phyloP scores from a whole-genome alignment of 495 filamentous ascomycete species.

The Penicillium canescens region DNA sequence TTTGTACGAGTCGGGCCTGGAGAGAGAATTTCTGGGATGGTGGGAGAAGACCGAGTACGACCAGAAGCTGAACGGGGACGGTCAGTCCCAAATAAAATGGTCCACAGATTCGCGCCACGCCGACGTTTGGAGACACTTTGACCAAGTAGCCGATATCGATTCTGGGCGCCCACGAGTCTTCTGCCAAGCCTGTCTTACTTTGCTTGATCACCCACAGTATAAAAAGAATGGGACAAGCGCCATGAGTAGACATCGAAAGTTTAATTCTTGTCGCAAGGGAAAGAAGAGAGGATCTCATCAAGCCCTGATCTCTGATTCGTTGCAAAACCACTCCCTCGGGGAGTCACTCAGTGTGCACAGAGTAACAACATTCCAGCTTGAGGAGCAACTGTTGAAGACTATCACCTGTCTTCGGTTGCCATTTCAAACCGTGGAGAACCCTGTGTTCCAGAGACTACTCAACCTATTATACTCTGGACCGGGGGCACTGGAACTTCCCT shows the following conservation, averaged over 20 bases:
- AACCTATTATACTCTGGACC: constrained; percentile 4
- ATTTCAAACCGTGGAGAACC: constrained; percentile 8
- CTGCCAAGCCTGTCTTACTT: neutral
- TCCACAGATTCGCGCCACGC: constrained; percentile 4
- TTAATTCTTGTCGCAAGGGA: constrained; percentile 1
- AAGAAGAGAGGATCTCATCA: constrained; percentile 1
- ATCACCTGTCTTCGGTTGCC: constrained; percentile 7
- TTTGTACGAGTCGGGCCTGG: neutral
- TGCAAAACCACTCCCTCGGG: neutral
- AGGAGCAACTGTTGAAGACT: constrained; percentile 5
- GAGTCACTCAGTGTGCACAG: neutral
- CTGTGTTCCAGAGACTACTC: constrained; percentile 9
- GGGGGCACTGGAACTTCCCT: neutral
- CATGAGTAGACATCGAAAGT: constrained; percentile 1
- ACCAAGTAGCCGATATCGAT: constrained; percentile 6
- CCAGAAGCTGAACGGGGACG: neutral
- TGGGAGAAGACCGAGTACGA: constrained; percentile 6
- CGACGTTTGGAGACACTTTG: constrained; percentile 5
- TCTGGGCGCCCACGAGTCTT: neutral
- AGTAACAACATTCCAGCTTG: neutral
- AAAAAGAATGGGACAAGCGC: constrained; percentile 6
- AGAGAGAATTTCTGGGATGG: neutral
- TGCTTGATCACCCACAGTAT: constrained; percentile 8
- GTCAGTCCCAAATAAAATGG: constrained; percentile 4
- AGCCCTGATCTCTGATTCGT: neutral